phyloP scores from a whole-genome alignment of 1,284 basidiomycete genomes.

The Fistulinella cinereoalba region DNA sequence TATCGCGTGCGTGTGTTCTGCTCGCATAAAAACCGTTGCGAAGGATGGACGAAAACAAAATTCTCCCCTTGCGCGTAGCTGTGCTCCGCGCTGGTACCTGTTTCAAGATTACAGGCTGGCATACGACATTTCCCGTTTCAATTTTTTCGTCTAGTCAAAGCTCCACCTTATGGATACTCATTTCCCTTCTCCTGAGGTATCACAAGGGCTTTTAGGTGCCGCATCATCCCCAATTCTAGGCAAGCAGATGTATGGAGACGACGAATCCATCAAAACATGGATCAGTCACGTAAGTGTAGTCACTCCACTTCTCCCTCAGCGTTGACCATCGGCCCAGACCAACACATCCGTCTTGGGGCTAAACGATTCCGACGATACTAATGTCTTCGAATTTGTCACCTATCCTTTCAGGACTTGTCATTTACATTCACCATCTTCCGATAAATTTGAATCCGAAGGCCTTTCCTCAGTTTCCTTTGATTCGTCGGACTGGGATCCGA shows the following conservation, averaged over 20 bases:
- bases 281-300: slow-evolving; percentile 22
- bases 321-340: neutral
- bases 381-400: slow-evolving; percentile 13
- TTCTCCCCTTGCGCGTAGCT: slow-evolving; percentile 21
- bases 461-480: slow-evolving; percentile 15
- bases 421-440: slow-evolving; percentile 20
- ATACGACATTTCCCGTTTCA: too few relatives aligned
- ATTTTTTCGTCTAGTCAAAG: slow-evolving; percentile 24
- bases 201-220: slow-evolving; percentile 1
- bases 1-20: slow-evolving; percentile 1
- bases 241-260: slow-evolving; percentile 26
- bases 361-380: slow-evolving; percentile 1
- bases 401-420: slow-evolving; percentile 19
- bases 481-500: slow-evolving; percentile 22
- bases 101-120: slow-evolving; percentile 9
- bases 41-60: neutral
- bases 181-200: slow-evolving; percentile 11
- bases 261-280: slow-evolving; percentile 26
- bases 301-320: neutral
- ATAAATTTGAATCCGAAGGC: slow-evolving; percentile 20
- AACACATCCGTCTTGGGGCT: slow-evolving; percentile 5
- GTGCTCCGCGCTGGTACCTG: slow-evolving; percentile 24
- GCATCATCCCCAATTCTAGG: slow-evolving; percentile 3
- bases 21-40: slow-evolving; percentile 19
- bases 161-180: slow-evolving; percentile 9